phyloP scores from a whole-genome alignment of 345 rosid genomes.

The Camelina neglecta region DNA sequence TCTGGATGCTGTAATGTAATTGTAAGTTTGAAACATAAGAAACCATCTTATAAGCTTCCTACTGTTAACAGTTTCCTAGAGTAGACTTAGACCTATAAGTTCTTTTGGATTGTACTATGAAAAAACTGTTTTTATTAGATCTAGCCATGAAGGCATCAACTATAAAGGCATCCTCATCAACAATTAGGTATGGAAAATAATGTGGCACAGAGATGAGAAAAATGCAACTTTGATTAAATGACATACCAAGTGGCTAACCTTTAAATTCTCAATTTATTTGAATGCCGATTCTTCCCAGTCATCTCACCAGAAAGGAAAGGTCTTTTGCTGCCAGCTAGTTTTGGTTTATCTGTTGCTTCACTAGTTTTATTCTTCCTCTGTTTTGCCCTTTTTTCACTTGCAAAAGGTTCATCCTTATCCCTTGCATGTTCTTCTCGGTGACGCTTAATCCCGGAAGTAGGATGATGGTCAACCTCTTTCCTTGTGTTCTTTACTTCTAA shows the following conservation, averaged over 20 bases:
- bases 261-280: constrained; percentile 51
- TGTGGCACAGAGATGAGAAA: constrained; percentile 6
- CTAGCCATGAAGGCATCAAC: constrained; percentile 19
- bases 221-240: background rate
- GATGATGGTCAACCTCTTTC: constrained; percentile 54
- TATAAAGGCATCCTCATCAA: constrained; percentile 7
- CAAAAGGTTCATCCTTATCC: constrained; percentile 39
- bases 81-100: constrained; percentile 15
- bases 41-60: constrained; percentile 24
- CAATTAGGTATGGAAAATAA: background rate
- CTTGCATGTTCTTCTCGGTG: constrained; percentile 41
- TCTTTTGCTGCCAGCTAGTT: constrained; percentile 42
- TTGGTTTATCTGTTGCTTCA: constrained; percentile 44
- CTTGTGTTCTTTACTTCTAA: constrained; percentile 55
- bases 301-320: constrained; percentile 54
- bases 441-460: constrained; percentile 51
- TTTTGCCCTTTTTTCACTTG: constrained; percentile 34
- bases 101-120: constrained; percentile 9
- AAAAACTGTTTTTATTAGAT: constrained; percentile 17
- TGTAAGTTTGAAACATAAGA: constrained; percentile 17
- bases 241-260: constrained; percentile 22
- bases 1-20: constrained; percentile 25
- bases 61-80: constrained; percentile 22
- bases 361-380: constrained; percentile 42
- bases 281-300: constrained; percentile 51